phyloP scores from a whole-genome alignment of 1,139 yeast genomes.

The Taphrina sp. region DNA sequence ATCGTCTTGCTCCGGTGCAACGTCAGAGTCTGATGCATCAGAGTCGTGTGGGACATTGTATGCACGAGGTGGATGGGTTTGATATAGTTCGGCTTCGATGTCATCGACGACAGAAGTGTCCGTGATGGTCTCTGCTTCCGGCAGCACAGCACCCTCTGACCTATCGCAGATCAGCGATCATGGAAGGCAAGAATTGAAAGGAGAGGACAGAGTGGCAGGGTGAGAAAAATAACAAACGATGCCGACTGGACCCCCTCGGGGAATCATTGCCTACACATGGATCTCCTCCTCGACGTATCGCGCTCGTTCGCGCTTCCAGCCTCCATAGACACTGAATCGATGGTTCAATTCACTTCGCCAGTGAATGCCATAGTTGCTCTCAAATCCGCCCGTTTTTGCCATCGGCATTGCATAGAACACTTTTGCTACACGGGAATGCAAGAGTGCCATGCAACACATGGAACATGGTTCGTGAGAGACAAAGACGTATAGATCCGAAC shows the following conservation, averaged over 20 bases:
- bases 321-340: constrained; percentile 40
- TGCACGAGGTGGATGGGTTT: constrained; percentile 18
- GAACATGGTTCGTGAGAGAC: constrained; percentile 95
- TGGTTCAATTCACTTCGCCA: constrained; percentile 71
- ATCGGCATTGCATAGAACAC: constrained; percentile 59
- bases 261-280: no score
- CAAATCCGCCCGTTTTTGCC: constrained; percentile 55
- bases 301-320: constrained; percentile 31
- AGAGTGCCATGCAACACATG: constrained; percentile 95
- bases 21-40: no score
- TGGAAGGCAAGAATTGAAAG: no score
- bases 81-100: constrained; percentile 4
- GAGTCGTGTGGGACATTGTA: no score
- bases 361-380: constrained; percentile 66
- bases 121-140: no score
- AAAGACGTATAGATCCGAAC: constrained; percentile 72
- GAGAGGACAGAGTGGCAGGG: no score
- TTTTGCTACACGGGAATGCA: constrained; percentile 79
- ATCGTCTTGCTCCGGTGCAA: not conserved
- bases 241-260: no score
- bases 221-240: no score
- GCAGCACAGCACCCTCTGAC: no score
- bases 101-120: constrained; percentile 16
- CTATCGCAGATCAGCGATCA: no score
- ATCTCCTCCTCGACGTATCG: constrained; percentile 14